These are phyloP conservation scores for Xanthoconium purpureum DNA, from an alignment of 768 basidiomycete genomes.

Conservation along the genomic window DNA sequence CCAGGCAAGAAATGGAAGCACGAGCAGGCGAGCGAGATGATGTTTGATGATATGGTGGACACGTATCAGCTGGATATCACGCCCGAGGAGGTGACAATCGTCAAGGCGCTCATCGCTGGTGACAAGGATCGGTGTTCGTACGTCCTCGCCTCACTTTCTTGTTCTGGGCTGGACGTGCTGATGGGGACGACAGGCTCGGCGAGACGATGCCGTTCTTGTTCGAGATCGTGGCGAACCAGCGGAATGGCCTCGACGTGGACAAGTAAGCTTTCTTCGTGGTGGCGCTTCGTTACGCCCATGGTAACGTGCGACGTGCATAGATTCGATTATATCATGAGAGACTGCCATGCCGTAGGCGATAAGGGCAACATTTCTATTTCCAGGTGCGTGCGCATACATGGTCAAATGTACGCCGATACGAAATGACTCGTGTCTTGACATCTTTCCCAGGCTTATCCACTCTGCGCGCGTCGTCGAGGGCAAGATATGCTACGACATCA, in stretches of 20 bases:
- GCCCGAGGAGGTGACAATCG: constrained; percentile 50
- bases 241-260: constrained; percentile 84
- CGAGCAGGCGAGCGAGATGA: constrained; percentile 78
- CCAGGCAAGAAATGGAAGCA: constrained; percentile 60
- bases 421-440: background rate
- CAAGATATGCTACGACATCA: constrained; percentile 79
- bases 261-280: constrained; percentile 45
- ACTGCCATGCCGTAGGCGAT: constrained; percentile 70
- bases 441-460: constrained; percentile 53
- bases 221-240: constrained; percentile 79
- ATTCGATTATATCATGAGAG: constrained; percentile 80
- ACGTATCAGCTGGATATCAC: constrained; percentile 52
- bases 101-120: constrained; percentile 80
- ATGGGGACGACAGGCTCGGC: constrained; percentile 19
- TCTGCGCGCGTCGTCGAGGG: constrained; percentile 73
- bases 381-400: constrained; percentile 34
- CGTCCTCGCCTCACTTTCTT: constrained; percentile 17
- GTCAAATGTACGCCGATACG: background rate
- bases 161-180: background rate
- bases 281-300: background rate
- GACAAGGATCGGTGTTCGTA: constrained; percentile 50
- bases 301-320: constrained; percentile 34
- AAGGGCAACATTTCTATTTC: constrained; percentile 47
- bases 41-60: constrained; percentile 68
- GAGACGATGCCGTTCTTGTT: constrained; percentile 72